Percentiles rank a stretch among this genome's conserved stretches.
Conservation (phyloP, 257 asterid genomes). For the Solanum corneliomulleri region DNA sequence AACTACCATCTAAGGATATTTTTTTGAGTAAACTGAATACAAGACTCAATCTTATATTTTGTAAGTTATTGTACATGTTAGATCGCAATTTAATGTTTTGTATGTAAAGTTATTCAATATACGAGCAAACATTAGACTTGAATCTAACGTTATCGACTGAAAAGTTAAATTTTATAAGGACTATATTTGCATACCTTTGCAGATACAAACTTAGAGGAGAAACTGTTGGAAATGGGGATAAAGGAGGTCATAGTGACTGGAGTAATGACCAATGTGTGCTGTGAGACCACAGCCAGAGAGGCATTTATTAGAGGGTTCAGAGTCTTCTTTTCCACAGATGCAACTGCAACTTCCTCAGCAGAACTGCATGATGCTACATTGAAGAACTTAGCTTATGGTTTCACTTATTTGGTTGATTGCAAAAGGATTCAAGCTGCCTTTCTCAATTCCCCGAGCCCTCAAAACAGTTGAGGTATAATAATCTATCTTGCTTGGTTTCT, state of each 20-base stretch:
- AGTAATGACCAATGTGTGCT: slow-evolving; percentile 71
- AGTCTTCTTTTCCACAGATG: slow-evolving; percentile 66
- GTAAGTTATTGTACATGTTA: neutral
- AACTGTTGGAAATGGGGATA: slow-evolving; percentile 36
- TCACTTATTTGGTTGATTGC: slow-evolving; percentile 58
- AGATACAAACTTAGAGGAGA: slow-evolving; percentile 62
- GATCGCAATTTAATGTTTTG: neutral
- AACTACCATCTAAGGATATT: neutral
- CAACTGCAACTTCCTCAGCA: slow-evolving; percentile 49
- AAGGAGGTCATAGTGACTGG: slow-evolving; percentile 70
- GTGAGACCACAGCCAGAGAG: slow-evolving; percentile 76
- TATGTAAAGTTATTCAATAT: neutral
- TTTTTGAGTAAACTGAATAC: neutral
- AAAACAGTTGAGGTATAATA: neutral
- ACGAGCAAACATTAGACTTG: neutral
- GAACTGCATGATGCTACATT: slow-evolving; percentile 66
- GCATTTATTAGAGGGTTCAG: slow-evolving; percentile 62
- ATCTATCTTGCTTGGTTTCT: neutral
- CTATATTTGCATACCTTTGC: neutral
- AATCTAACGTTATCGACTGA: neutral
- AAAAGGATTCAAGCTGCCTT: slow-evolving; percentile 29
- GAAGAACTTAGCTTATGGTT: slow-evolving; percentile 72
- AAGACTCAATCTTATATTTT: neutral
- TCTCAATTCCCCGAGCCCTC: slow-evolving; percentile 3
- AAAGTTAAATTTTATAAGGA: neutral